Evolutionary conservation across 2,329 filamentous ascomycete species (phyloP).

Genomic region (Colletotrichum somersetense): DNA sequence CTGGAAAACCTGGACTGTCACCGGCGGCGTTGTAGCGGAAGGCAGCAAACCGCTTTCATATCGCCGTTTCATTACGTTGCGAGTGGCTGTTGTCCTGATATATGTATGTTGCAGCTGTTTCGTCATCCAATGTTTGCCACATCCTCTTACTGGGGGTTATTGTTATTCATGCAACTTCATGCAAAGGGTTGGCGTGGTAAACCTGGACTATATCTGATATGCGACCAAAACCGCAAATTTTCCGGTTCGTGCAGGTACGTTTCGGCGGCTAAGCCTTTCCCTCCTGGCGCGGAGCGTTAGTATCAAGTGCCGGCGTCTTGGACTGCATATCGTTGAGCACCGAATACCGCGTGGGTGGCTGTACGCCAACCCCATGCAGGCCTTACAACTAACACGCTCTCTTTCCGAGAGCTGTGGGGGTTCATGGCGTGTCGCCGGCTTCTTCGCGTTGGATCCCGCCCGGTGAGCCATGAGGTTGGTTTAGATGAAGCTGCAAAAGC

Average conservation of each 20-base stretch:
- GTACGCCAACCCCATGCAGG: conserved; percentile 7
- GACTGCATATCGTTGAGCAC: conserved; percentile 22
- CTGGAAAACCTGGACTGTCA: not conserved
- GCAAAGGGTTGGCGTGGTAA: conserved; percentile 1
- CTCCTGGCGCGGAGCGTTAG: conserved; percentile 13
- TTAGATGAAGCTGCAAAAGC: conserved; percentile 14
- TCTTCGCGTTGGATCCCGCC: not conserved
- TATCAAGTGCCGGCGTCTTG: not conserved
- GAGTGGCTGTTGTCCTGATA: conserved; percentile 18
- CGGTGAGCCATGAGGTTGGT: not conserved
- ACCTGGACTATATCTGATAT: conserved; percentile 12
- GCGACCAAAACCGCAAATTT: conserved; percentile 30
- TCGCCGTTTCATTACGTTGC: conserved; percentile 12
- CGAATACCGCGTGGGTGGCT: not conserved
- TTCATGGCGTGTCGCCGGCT: not conserved
- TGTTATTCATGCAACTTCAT: conserved; percentile 14
- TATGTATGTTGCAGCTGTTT: conserved; percentile 19
- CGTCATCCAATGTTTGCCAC: conserved; percentile 16
- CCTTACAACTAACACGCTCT: conserved; percentile 15
- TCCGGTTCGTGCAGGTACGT: conserved; percentile 13
- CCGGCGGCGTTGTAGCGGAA: not conserved
- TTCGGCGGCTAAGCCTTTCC: conserved; percentile 14
- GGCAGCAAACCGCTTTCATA: conserved; percentile 5
- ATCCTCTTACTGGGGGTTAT: conserved; percentile 1
- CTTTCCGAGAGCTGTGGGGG: not conserved